Evolutionary conservation across 768 basidiomycete genomes (phyloP), one percentile per base, ranked within the genome.

Genomic region (Scleroderma citrinum): DNA sequence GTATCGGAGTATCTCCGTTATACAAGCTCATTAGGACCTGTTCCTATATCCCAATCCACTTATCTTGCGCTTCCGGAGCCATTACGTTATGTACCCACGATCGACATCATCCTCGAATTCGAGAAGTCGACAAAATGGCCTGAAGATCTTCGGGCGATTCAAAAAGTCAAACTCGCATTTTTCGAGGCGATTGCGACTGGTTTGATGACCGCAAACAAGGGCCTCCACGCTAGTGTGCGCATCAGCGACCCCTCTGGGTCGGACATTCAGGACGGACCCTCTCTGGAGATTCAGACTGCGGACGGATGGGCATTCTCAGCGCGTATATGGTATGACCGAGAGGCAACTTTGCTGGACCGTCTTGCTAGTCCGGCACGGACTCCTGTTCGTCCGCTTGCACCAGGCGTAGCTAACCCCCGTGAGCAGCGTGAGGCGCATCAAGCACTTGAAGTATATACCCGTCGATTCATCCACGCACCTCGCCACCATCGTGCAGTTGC

Each of bases 81-180:
- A 46, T 80, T 87, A 10, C 77, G 80, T 10, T 87, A 85, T 60
- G 62, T 85, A 12, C 78, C 84, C 0, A 75, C 79, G 3, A 86
- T 92, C 54, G 79, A 87, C 13, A 70, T 92, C 42, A 64, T 92
- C 20, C 67, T 98, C 29, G 87, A 94, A 64, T 96, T 97, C 58
- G 95, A 98, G 63, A 87, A 85, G 53, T 95, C 92, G 0, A 82
- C 85, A 0, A 80, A 80, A 53, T 99, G 96, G 96, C 95, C 96
- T 0, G 94, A 98, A 59, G 92, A 98, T 55, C 76, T 98, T 4
- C 76, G 74, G 16, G 92, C 93, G 0, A 87, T 97, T 41, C 95
- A 96, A 64, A 91, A 91, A 54, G 85, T 92, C 66, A 98, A 98
- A 65, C 72, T 95, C 1, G 95, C 94, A 0, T 87, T 98, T 62